Percentiles rank a stretch among this genome's conserved stretches.
Evolutionary conservation across 2,329 filamentous ascomycete species (phyloP).

Genomic region (Phialophora macrospora): DNA sequence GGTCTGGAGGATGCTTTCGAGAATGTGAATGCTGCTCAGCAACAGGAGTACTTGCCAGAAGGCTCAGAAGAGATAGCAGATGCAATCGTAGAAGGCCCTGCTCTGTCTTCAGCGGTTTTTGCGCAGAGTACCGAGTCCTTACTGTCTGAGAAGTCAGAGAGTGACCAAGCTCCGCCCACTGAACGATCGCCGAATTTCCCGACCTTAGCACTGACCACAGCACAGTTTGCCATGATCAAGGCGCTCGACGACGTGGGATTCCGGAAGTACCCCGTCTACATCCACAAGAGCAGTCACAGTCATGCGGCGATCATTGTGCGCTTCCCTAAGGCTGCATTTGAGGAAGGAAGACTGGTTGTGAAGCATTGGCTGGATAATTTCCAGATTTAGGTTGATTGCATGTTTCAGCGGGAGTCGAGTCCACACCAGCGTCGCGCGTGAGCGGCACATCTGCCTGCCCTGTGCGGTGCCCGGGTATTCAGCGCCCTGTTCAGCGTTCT

Average conservation of each 20-base stretch:
- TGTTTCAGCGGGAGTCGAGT: background rate
- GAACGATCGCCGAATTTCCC: conserved; percentile 57
- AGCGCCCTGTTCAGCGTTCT: background rate
- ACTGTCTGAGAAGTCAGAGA: conserved; percentile 42
- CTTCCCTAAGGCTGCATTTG: conserved; percentile 67
- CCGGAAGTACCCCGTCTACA: conserved; percentile 61
- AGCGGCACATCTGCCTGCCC: background rate
- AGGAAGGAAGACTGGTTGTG: conserved; percentile 77
- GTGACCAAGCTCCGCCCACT: conserved; percentile 29
- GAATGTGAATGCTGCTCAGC: conserved; percentile 69
- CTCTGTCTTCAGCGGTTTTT: conserved; percentile 19
- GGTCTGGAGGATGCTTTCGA: conserved; percentile 80
- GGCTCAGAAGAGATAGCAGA: conserved; percentile 57
- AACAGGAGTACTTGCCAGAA: conserved; percentile 71
- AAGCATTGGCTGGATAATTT: conserved; percentile 83
- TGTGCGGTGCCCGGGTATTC: background rate
- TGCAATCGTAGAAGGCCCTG: conserved; percentile 16
- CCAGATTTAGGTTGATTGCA: conserved; percentile 53
- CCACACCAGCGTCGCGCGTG: background rate
- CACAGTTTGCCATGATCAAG: conserved; percentile 85
- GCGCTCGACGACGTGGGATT: conserved; percentile 69
- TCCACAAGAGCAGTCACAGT: conserved; percentile 71
- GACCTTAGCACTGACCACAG: conserved; percentile 75
- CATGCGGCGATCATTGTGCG: conserved; percentile 92
- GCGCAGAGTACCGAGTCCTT: conserved; percentile 27